phyloP scores from a whole-genome alignment of 208 protist species.

The Chromosphaera perkinsii region DNA sequence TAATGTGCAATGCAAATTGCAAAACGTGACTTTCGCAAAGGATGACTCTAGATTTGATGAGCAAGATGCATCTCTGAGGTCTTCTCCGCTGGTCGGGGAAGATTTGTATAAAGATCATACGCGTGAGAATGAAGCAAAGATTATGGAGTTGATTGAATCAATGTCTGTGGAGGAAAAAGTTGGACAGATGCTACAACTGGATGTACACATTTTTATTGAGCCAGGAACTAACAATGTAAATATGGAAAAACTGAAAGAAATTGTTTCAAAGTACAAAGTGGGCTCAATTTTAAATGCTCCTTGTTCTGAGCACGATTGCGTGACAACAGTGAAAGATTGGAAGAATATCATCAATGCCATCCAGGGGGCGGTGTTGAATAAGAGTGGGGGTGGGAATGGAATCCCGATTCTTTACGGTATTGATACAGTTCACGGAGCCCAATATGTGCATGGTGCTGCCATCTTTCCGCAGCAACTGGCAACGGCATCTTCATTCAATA shows the following conservation, averaged over 20 bases:
- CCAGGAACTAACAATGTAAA: not conserved
- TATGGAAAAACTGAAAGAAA: conserved; percentile 2
- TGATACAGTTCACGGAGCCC: conserved; percentile 48
- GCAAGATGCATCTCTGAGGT: too few species aligned
- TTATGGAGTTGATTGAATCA: not conserved
- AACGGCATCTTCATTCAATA: conserved; percentile 46
- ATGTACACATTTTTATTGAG: conserved; percentile 9
- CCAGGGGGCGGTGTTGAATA: too few species aligned
- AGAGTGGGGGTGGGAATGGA: too few species aligned
- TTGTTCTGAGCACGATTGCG: conserved; percentile 31
- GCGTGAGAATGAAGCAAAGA: too few species aligned
- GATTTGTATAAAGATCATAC: too few species aligned
- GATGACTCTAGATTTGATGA: too few species aligned
- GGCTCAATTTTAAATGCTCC: not conserved
- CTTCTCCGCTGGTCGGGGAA: too few species aligned
- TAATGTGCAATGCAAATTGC: too few species aligned
- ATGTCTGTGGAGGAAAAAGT: conserved; percentile 37
- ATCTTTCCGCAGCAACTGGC: conserved; percentile 53
- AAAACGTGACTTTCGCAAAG: too few species aligned
- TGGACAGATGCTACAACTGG: conserved; percentile 47
- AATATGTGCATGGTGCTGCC: conserved; percentile 35
- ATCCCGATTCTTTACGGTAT: too few species aligned
- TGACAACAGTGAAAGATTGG: too few species aligned
- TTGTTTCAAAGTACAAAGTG: not conserved
- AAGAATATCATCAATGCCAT: too few species aligned